These are phyloP conservation scores for Aspergillus calidoustus DNA, from an alignment of 2,329 filamentous ascomycete species.

Conservation along the genomic window DNA sequence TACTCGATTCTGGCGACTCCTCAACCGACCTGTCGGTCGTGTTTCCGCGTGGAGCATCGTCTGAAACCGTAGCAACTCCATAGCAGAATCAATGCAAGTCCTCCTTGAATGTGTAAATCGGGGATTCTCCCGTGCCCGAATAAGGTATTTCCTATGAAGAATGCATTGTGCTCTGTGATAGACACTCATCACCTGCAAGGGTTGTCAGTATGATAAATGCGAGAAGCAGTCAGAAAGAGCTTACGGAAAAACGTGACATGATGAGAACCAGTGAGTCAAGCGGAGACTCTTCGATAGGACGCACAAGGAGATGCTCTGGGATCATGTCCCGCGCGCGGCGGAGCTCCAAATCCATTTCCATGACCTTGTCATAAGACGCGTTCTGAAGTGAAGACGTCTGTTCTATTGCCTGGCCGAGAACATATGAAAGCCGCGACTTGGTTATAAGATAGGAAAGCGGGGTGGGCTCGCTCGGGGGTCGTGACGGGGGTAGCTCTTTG, in stretches of 20 bases:
- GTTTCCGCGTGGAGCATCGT: constrained; percentile 75
- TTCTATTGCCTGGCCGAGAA: constrained; percentile 52
- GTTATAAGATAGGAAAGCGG: constrained; percentile 55
- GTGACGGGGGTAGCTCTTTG: constrained; percentile 58
- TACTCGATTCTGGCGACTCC: constrained; percentile 77
- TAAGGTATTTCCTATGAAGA: constrained; percentile 84
- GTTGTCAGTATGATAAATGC: constrained; percentile 16
- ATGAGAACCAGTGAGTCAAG: constrained; percentile 71
- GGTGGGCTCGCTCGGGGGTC: constrained; percentile 65
- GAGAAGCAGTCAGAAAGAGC: constrained; percentile 3
- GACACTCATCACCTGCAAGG: constrained; percentile 68
- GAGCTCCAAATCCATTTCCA: constrained; percentile 63
- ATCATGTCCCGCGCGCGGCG: constrained; percentile 66
- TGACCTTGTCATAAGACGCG: constrained; percentile 62
- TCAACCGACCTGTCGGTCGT: constrained; percentile 71
- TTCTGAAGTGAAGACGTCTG: constrained; percentile 47
- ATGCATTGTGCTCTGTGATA: constrained; percentile 89
- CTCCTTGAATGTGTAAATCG: constrained; percentile 83
- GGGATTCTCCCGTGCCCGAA: constrained; percentile 75
- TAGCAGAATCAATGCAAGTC: constrained; percentile 82
- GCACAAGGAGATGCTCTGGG: constrained; percentile 78
- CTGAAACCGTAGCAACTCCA: constrained; percentile 80
- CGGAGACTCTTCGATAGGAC: constrained; percentile 72
- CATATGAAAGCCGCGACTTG: constrained; percentile 48
- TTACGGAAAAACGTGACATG: constrained; percentile 75